phyloP scores from a whole-genome alignment of 345 rosid genomes.

The Cardamine resedifolia region DNA sequence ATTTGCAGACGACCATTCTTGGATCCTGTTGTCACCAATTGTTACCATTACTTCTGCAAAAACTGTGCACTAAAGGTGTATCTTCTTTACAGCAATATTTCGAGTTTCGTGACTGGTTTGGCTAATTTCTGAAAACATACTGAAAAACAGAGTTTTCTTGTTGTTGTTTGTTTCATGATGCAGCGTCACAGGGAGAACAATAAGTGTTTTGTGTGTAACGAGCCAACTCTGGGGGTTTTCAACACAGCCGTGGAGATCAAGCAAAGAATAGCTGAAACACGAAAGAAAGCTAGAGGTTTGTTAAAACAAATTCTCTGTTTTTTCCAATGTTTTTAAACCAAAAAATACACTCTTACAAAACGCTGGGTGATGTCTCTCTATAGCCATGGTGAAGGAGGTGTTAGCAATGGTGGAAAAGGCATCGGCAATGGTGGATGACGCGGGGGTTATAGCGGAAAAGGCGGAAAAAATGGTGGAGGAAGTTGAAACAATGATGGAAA shows the following conservation, averaged over 20 bases:
- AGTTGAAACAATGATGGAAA: not conserved
- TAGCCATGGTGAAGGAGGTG: slow-evolving; percentile 9
- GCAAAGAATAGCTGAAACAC: slow-evolving; percentile 16
- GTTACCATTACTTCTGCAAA: slow-evolving; percentile 74
- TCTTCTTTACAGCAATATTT: not conserved
- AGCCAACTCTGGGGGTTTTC: slow-evolving; percentile 66
- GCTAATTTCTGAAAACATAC: not conserved
- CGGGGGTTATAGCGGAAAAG: not conserved
- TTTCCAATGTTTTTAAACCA: not conserved
- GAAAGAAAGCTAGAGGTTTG: slow-evolving; percentile 15
- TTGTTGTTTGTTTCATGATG: not conserved
- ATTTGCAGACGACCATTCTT: slow-evolving; percentile 64
- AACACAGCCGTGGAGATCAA: slow-evolving; percentile 67
- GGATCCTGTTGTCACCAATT: slow-evolving; percentile 68
- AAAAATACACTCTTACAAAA: not conserved
- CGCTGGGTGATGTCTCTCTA: not conserved
- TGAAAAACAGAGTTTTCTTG: not conserved
- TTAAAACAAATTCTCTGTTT: not conserved
- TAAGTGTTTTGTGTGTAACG: slow-evolving; percentile 72
- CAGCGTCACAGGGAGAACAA: slow-evolving; percentile 67
- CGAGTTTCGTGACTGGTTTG: not conserved
- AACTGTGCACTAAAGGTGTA: slow-evolving; percentile 72
- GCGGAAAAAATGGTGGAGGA: not conserved
- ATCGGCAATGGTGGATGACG: not conserved
- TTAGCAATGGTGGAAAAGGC: not conserved